Percentiles rank a stretch among this genome's conserved stretches.
phyloP scores from a whole-genome alignment of 192 early-diverging fungal genomes.

The Coemansia sp. region DNA sequence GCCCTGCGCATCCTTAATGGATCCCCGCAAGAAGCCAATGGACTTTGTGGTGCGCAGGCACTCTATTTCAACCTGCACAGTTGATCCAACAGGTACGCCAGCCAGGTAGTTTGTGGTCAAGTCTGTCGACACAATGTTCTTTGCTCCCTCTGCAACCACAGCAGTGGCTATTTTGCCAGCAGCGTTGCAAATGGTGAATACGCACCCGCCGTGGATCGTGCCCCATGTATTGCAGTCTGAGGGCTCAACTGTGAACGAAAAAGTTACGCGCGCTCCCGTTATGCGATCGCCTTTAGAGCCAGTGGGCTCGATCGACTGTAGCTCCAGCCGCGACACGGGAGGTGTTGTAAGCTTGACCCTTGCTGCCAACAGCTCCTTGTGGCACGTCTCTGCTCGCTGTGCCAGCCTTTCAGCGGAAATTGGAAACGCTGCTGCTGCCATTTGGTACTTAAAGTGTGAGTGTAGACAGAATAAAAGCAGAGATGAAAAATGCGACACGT shows the following conservation, averaged over 20 bases:
- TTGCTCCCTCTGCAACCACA: slow-evolving; percentile 28
- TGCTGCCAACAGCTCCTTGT: slow-evolving; percentile 29
- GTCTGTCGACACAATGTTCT: slow-evolving; percentile 37
- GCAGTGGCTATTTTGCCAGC: slow-evolving; percentile 52
- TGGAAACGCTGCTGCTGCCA: not conserved
- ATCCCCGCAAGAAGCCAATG: slow-evolving; percentile 30
- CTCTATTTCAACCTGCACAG: slow-evolving; percentile 29
- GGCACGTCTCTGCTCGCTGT: slow-evolving; percentile 24
- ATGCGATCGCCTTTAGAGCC: slow-evolving; percentile 38
- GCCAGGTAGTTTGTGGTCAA: slow-evolving; percentile 46
- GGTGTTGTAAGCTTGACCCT: slow-evolving; percentile 40
- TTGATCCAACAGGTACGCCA: slow-evolving; percentile 19
- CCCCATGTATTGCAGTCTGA: slow-evolving; percentile 53
- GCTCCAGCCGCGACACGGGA: slow-evolving; percentile 34
- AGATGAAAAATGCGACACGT: not conserved
- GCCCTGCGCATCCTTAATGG: slow-evolving; percentile 23
- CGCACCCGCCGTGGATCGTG: slow-evolving; percentile 52
- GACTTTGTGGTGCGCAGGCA: slow-evolving; percentile 42
- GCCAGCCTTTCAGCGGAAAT: slow-evolving; percentile 21
- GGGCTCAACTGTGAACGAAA: slow-evolving; percentile 25
- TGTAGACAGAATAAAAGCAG: not conserved
- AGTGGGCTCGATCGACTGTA: slow-evolving; percentile 34
- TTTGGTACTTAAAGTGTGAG: not conserved
- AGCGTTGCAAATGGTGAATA: slow-evolving; percentile 43
- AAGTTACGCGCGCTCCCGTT: slow-evolving; percentile 25